Percentiles rank a stretch among this genome's conserved stretches.
phyloP scores from a whole-genome alignment of 2,329 filamentous ascomycete genomes.

The Aureobasidium sp. region DNA sequence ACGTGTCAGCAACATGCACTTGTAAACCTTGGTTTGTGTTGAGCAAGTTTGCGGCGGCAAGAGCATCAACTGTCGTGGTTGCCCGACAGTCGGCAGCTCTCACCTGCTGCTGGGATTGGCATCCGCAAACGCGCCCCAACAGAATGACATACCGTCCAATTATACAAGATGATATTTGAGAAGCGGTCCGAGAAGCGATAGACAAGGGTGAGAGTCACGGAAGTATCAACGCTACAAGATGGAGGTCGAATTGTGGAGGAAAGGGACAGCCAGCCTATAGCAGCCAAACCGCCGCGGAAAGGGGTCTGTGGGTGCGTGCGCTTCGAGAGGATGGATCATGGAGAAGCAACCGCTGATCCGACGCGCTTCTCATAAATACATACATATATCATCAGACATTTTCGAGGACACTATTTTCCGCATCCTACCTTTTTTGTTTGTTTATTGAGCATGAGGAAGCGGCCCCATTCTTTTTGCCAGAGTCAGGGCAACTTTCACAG shows the following conservation, averaged over 20 bases:
- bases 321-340: not conserved
- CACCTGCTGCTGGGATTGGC: not conserved
- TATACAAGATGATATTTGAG: not conserved
- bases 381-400: not conserved
- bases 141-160: not conserved
- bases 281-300: slow-evolving; percentile 11
- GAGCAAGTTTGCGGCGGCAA: slow-evolving; percentile 14
- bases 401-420: not conserved
- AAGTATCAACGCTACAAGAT: slow-evolving; percentile 6
- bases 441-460: not conserved
- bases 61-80: not conserved
- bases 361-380: not conserved
- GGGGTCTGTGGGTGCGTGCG: slow-evolving; percentile 13
- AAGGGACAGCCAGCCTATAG: slow-evolving; percentile 4
- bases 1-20: slow-evolving; percentile 13
- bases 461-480: not conserved
- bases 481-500: not conserved
- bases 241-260: slow-evolving; percentile 12
- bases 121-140: not conserved
- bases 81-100: not conserved
- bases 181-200: slow-evolving; percentile 11
- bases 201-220: slow-evolving; percentile 8
- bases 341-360: slow-evolving; percentile 11
- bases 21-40: not conserved
- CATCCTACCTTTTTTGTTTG: not conserved